Base-by-base conservation (phyloP, 2,329 filamentous ascomycete species). In the Phaeosphaeriaceae sp. region DNA sequence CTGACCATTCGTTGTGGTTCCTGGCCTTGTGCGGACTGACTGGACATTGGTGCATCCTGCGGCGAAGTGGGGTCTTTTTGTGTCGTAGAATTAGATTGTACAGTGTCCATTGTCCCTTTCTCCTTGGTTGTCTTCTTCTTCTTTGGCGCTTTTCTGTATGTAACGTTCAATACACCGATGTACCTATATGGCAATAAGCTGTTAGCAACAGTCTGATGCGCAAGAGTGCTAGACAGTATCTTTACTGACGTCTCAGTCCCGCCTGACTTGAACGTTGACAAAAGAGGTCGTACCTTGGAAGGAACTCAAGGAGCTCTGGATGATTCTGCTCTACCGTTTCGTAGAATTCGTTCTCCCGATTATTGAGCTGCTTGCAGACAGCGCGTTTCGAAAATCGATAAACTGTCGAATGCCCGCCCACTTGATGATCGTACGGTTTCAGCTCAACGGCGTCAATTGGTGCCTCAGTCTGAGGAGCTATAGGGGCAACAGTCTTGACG, bases 351-450 rank as follows among this genome's bases (percentile, higher is more conserved):
- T 99, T 99, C 76, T 99, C 95, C 71, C 94, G 87, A 76, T 97
- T 99, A 78, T 97, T 99, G 72, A 99, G 86, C 79, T 97, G 93
- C 79, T 99, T 99, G 84, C 95, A 99, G 11, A 99, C 93, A 55
- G 95, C 95, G 69, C 93, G 88, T 66, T 92, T 89, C 19, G 95
- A 98, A 75, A 99, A 98, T 44, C 94, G 90, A 86, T 96, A 99
- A 36, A 99, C 86, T 0, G 94, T 97, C 7, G 93, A 97, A 76
- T 99, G 95, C 0, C 95, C 95, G 57, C 95, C 95, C 54, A 99
- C 95, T 79, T 99, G 95, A 79, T 99, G 95, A 66, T 92, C 92
- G 79, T 97, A 99, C 1, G 95, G 95, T 71, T 97, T 97, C 59
- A 99, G 84, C 77, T 98, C 93, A 66, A 99, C 96, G 27, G 94